These are phyloP conservation scores for Gymnopilus dilepis DNA, from an alignment of 768 basidiomycete genomes.

Conservation along the genomic window DNA sequence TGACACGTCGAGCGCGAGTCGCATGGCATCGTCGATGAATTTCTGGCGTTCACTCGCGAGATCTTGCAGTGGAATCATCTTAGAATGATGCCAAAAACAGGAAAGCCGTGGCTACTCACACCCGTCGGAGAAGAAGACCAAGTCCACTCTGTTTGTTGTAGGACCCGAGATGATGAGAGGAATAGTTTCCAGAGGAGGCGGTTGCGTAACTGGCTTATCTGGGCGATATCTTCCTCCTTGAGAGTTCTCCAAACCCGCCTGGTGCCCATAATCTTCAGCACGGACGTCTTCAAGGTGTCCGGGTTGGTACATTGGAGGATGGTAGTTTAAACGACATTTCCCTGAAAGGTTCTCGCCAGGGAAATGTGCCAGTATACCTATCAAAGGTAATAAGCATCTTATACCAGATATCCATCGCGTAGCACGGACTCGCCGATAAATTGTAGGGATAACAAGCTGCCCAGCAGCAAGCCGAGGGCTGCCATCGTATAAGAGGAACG, in stretches of 20 bases:
- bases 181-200: slow-evolving; percentile 56
- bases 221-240: background rate
- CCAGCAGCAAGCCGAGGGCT: background rate
- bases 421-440: background rate
- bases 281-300: background rate
- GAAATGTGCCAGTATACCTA: background rate
- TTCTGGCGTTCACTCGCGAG: slow-evolving; percentile 54
- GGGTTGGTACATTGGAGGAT: background rate
- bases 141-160: slow-evolving; percentile 68
- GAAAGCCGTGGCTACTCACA: slow-evolving; percentile 50
- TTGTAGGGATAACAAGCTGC: background rate
- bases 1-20: slow-evolving; percentile 73
- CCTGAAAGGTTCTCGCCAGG: background rate
- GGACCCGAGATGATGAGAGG: slow-evolving; percentile 68
- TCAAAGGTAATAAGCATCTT: background rate
- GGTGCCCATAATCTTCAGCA: background rate
- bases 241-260: background rate
- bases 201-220: background rate
- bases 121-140: slow-evolving; percentile 81
- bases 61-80: background rate
- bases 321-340: background rate
- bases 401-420: no score
- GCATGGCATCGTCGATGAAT: slow-evolving; percentile 67
- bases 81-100: background rate
- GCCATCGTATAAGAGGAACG: no score